These are phyloP conservation scores for Diaporthe vaccinii DNA, from an alignment of 2,329 filamentous ascomycete genomes.

Conservation along the genomic window DNA sequence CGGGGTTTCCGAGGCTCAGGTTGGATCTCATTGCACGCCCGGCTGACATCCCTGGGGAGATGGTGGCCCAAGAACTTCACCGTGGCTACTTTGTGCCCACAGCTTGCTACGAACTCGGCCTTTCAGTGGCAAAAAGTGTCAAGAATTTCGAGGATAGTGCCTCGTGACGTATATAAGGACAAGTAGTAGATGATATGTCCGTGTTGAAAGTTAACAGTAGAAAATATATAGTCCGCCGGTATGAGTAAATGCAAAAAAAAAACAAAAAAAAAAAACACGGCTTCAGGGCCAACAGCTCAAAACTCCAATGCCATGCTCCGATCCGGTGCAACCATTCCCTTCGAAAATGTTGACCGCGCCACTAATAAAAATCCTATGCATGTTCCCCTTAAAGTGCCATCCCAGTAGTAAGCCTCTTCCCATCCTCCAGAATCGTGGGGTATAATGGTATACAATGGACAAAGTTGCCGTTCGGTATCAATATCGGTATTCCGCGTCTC, in stretches of 20 bases:
- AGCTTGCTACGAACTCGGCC: not conserved
- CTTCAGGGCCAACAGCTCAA: not conserved
- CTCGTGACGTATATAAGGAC: too few species aligned
- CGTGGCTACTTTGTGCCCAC: not conserved
- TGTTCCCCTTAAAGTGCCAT: not conserved
- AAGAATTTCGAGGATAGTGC: not conserved
- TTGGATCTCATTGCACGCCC: not conserved
- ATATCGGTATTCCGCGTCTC: not conserved
- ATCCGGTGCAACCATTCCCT: not conserved
- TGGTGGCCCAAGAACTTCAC: not conserved
- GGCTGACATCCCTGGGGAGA: not conserved
- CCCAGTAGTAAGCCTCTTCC: not conserved
- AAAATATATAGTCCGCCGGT: not conserved
- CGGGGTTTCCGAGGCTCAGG: not conserved
- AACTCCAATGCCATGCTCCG: conserved; percentile 30
- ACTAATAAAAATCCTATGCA: not conserved
- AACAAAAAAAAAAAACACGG: not conserved
- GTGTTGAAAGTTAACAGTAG: not conserved
- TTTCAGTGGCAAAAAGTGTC: not conserved
- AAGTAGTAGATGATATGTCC: not conserved
- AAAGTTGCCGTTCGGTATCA: conserved; percentile 13
- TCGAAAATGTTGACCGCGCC: not conserved
- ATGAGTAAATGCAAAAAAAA: conserved; percentile 8
- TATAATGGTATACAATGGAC: conserved; percentile 25
- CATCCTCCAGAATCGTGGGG: conserved; percentile 18